Percentiles rank a stretch among this genome's conserved stretches.
Conservation (phyloP, 1,139 yeast genomes). For the Debaryomyces subglobosus region DNA sequence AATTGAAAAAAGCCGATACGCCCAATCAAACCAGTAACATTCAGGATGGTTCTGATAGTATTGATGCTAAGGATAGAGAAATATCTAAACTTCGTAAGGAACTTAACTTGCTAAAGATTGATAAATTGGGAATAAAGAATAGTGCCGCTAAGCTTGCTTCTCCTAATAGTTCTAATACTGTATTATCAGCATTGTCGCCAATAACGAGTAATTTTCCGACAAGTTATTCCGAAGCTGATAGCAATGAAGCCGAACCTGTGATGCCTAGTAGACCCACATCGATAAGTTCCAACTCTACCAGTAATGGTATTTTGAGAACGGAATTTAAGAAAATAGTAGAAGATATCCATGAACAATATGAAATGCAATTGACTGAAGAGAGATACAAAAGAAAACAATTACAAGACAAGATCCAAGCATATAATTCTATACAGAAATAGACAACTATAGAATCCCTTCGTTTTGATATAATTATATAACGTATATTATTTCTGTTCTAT, state of each 20-base stretch:
- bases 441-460: neutral
- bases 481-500: neutral
- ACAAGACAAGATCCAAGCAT: slow-evolving; percentile 32
- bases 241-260: slow-evolving; percentile 18
- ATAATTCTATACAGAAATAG: neutral
- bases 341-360: slow-evolving; percentile 65
- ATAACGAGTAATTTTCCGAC: slow-evolving; percentile 18
- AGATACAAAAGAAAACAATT: slow-evolving; percentile 56
- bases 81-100: slow-evolving; percentile 50
- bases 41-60: slow-evolving; percentile 12
- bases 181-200: slow-evolving; percentile 25
- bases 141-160: slow-evolving; percentile 12
- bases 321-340: slow-evolving; percentile 72
- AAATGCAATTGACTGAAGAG: slow-evolving; percentile 59
- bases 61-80: slow-evolving; percentile 49
- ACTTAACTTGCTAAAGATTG: slow-evolving; percentile 51
- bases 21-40: slow-evolving; percentile 9
- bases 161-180: slow-evolving; percentile 15
- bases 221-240: slow-evolving; percentile 17
- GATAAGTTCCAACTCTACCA: slow-evolving; percentile 21
- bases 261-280: slow-evolving; percentile 23
- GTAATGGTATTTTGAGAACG: slow-evolving; percentile 58
- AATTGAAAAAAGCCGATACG: slow-evolving; percentile 20
- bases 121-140: slow-evolving; percentile 41
- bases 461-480: neutral